These are phyloP conservation scores for Stentor roeselii DNA, from an alignment of 73 alveolate species.

Conservation along the genomic window DNA sequence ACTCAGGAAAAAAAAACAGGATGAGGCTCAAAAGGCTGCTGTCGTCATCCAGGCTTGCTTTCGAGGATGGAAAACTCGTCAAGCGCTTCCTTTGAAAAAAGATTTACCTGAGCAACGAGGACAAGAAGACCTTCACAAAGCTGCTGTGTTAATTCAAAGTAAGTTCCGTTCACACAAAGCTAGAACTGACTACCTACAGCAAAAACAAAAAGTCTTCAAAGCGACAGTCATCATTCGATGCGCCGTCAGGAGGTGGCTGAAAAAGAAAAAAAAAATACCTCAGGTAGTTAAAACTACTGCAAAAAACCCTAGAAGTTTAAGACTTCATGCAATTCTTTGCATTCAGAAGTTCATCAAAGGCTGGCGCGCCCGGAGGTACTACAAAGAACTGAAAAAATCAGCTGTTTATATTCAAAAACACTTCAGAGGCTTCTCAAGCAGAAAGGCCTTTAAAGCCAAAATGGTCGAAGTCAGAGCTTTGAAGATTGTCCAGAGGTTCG, in stretches of 20 bases:
- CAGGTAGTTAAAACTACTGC: background rate
- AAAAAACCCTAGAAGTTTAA: too few relatives aligned
- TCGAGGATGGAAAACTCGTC: background rate
- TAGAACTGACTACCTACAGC: too few relatives aligned
- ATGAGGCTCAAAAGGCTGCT: background rate
- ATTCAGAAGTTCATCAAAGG: conserved; percentile 1
- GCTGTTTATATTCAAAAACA: background rate
- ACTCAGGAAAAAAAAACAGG: too few relatives aligned
- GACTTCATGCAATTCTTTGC: background rate
- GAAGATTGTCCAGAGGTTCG: background rate
- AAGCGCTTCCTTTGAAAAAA: background rate
- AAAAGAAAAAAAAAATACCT: too few relatives aligned
- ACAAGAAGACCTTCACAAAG: background rate
- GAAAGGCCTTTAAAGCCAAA: background rate
- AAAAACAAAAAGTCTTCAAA: too few relatives aligned
- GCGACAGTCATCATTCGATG: too few relatives aligned
- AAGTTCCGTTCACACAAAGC: too few relatives aligned
- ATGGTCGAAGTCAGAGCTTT: background rate
- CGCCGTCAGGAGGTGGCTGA: too few relatives aligned
- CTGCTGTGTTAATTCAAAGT: background rate
- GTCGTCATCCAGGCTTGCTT: background rate
- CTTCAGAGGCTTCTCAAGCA: background rate
- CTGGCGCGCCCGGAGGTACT: background rate
- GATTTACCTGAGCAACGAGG: too few relatives aligned
- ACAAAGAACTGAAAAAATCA: background rate